A percentile compares a stretch with the other conserved stretches of the same genome.
Conservation (phyloP, 2,329 filamentous ascomycete species). For the Aureobasidium pullulans region DNA sequence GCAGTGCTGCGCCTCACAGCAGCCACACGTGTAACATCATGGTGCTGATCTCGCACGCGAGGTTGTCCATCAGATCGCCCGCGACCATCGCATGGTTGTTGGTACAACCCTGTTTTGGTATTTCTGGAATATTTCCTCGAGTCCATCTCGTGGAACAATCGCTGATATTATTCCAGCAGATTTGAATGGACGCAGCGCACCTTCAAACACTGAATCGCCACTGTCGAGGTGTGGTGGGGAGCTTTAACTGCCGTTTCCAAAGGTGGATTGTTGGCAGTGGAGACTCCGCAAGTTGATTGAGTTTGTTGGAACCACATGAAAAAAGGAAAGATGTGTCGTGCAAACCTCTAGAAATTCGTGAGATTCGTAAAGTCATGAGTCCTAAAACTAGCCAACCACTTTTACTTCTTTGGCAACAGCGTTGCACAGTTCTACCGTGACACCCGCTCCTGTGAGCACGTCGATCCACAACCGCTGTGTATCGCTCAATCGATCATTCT, state of each 20-base stretch:
- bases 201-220: not conserved
- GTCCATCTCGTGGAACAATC: not conserved
- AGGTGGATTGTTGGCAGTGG: not conserved
- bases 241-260: not conserved
- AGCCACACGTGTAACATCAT: conserved; percentile 6
- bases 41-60: not conserved
- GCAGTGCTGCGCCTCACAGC: conserved; percentile 4
- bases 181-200: not conserved
- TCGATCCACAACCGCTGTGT: conserved; percentile 96
- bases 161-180: too few relatives aligned
- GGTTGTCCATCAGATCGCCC: not conserved
- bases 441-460: conserved; percentile 75
- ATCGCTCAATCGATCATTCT: conserved; percentile 89
- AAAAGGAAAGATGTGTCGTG: conserved; percentile 2
- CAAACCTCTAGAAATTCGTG: not conserved
- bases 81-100: not conserved
- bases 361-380: conserved; percentile 2
- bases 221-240: not conserved
- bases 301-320: not conserved
- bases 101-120: not conserved
- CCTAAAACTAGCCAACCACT: conserved; percentile 1
- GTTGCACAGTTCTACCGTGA: conserved; percentile 74
- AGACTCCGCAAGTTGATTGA: not conserved
- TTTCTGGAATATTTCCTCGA: not conserved
- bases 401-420: conserved; percentile 52